Percentiles rank a stretch among this genome's conserved stretches.
Evolutionary conservation across 495 filamentous ascomycete genomes (phyloP).

Genomic region (Penicillium riverlandense): DNA sequence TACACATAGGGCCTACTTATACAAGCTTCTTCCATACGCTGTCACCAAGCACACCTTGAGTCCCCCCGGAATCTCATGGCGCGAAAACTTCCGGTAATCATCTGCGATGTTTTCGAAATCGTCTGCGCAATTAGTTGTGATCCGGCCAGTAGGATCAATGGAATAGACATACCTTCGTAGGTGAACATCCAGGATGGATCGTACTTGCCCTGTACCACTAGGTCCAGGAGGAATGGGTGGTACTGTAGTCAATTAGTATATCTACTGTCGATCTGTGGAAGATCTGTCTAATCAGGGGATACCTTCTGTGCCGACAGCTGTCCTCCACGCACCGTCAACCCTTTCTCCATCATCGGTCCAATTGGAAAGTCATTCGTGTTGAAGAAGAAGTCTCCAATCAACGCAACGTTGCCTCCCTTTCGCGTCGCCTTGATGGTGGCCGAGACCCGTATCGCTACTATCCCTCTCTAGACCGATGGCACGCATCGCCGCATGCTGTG

Average conservation of each 20-base stretch:
- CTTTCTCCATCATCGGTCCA: conserved; percentile 20
- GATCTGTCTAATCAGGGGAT: too few species aligned
- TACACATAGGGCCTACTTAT: too few species aligned
- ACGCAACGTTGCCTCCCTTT: conserved; percentile 24
- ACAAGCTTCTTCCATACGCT: conserved; percentile 10
- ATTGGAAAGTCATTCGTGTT: conserved; percentile 19
- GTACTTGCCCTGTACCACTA: conserved; percentile 15
- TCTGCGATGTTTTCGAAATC: conserved; percentile 21
- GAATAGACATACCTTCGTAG: conserved; percentile 3
- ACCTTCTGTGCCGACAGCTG: conserved; percentile 11
- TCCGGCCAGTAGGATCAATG: too few species aligned
- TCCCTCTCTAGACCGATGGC: conserved; percentile 19
- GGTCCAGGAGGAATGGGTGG: conserved; percentile 19
- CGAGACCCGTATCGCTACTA: conserved; percentile 16
- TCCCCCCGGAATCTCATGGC: conserved; percentile 16
- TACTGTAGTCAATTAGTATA: conserved; percentile 8
- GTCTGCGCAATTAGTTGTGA: neutral
- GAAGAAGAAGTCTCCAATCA: conserved; percentile 28
- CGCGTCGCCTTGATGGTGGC: conserved; percentile 22
- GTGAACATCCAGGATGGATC: conserved; percentile 28
- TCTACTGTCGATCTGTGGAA: too few species aligned
- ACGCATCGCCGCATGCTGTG: conserved; percentile 16
- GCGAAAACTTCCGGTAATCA: conserved; percentile 13
- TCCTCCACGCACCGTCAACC: conserved; percentile 19
- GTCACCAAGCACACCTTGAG: conserved; percentile 21